These are phyloP conservation scores for Alternaria dauci DNA, from an alignment of 2,329 filamentous ascomycete species.

Conservation along the genomic window DNA sequence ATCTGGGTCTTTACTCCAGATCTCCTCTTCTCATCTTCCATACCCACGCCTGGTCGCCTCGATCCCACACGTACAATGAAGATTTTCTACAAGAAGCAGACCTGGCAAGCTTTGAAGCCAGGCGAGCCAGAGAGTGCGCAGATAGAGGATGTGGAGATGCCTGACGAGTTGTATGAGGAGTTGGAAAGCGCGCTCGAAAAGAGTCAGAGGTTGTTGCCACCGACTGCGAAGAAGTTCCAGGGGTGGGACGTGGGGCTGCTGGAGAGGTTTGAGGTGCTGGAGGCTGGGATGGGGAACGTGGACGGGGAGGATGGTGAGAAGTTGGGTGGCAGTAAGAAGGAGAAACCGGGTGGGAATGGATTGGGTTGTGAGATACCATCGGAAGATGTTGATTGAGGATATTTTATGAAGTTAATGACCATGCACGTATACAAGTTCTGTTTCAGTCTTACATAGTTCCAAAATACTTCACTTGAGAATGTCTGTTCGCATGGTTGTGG, in stretches of 20 bases:
- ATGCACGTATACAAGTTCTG: neutral
- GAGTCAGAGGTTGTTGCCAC: conserved; percentile 64
- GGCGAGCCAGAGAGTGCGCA: conserved; percentile 52
- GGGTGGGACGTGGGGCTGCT: conserved; percentile 74
- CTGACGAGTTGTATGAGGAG: conserved; percentile 58
- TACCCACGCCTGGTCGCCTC: conserved; percentile 26
- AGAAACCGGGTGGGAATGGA: neutral
- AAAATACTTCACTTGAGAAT: neutral
- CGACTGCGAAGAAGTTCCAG: conserved; percentile 64
- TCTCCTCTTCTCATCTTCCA: conserved; percentile 63
- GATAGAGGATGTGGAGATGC: conserved; percentile 63
- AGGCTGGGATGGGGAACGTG: conserved; percentile 12
- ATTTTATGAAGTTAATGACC: neutral
- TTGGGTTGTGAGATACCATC: conserved; percentile 1
- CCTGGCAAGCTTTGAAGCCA: conserved; percentile 32
- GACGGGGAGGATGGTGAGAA: neutral
- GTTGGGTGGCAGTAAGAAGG: neutral
- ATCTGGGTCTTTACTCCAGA: conserved; percentile 70
- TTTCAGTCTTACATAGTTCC: neutral
- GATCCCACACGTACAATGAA: conserved; percentile 64
- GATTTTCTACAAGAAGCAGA: conserved; percentile 60
- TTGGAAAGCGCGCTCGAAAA: conserved; percentile 56
- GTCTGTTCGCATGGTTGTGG: neutral
- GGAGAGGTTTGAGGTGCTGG: conserved; percentile 58
- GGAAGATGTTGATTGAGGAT: conserved; percentile 12